These are phyloP conservation scores for Aspergillus sp. DNA, from an alignment of 2,329 filamentous ascomycete genomes.

Conservation along the genomic window DNA sequence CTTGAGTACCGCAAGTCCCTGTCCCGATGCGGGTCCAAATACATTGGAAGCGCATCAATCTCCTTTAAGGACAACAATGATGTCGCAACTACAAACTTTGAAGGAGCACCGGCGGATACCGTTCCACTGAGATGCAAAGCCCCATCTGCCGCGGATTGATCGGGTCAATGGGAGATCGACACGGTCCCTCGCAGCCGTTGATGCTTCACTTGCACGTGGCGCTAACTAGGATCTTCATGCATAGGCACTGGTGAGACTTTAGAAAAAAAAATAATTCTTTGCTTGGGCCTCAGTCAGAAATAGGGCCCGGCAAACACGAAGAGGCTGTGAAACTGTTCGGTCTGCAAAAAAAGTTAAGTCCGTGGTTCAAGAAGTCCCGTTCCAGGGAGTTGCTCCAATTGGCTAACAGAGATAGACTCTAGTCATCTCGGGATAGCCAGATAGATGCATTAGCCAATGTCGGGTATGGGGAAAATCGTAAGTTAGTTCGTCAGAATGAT, in stretches of 20 bases:
- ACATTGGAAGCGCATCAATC: slow-evolving; percentile 12
- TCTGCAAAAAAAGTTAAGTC: neutral
- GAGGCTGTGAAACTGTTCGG: neutral
- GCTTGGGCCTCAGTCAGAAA: neutral
- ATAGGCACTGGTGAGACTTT: slow-evolving; percentile 22
- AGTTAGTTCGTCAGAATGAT: neutral
- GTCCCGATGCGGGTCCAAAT: slow-evolving; percentile 11
- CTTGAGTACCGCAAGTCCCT: slow-evolving; percentile 1
- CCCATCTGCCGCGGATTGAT: slow-evolving; percentile 28
- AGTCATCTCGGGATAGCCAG: slow-evolving; percentile 1
- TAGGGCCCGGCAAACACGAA: neutral
- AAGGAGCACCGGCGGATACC: slow-evolving; percentile 25
- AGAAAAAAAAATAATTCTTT: neutral
- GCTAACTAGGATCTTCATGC: slow-evolving; percentile 43
- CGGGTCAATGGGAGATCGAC: slow-evolving; percentile 41
- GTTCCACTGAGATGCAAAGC: slow-evolving; percentile 21
- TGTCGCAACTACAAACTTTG: slow-evolving; percentile 24
- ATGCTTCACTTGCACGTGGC: slow-evolving; percentile 42
- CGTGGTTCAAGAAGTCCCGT: neutral
- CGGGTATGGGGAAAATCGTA: slow-evolving; percentile 16
- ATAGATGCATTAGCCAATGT: slow-evolving; percentile 12
- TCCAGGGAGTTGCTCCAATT: neutral
- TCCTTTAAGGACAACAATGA: slow-evolving; percentile 11
- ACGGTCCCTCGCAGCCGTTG: slow-evolving; percentile 41
- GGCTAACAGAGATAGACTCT: neutral